These are phyloP conservation scores for Chlorella sorokiniana DNA, from an alignment of 139 green algal species.

Conservation along the genomic window DNA sequence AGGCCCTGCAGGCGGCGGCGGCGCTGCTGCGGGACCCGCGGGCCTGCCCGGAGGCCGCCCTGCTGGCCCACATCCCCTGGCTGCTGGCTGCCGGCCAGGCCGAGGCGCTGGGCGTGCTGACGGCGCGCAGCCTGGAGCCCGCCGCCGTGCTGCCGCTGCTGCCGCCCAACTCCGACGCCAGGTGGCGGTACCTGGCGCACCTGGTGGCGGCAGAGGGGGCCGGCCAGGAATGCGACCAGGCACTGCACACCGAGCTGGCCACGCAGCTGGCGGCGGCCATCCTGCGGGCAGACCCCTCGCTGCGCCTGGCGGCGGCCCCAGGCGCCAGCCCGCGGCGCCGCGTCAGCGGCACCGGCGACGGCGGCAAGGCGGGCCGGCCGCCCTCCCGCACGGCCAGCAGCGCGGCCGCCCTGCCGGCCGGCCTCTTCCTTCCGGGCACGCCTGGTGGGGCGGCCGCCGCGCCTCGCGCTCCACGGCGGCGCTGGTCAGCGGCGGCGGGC, in stretches of 20 bases:
- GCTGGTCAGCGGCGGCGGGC: conserved; percentile 29
- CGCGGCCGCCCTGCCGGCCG: neutral
- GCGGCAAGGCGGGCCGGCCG: neutral
- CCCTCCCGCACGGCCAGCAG: neutral
- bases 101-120: conserved; percentile 45
- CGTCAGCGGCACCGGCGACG: neutral
- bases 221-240: neutral
- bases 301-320: neutral
- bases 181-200: conserved; percentile 71
- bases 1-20: conserved; percentile 26
- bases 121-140: conserved; percentile 19
- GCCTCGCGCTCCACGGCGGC: conserved; percentile 12
- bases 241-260: conserved; percentile 73
- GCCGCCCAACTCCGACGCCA: conserved; percentile 36
- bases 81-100: conserved; percentile 39
- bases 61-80: conserved; percentile 52
- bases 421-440: neutral
- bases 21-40: conserved; percentile 17
- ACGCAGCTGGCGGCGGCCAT: conserved; percentile 41
- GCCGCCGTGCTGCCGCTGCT: conserved; percentile 18
- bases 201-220: conserved; percentile 45
- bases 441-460: neutral
- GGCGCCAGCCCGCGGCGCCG: neutral
- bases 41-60: conserved; percentile 24
- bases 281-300: neutral